Conservation (phyloP, 495 filamentous ascomycete genomes). For the Aspergillus conjunctus region DNA sequence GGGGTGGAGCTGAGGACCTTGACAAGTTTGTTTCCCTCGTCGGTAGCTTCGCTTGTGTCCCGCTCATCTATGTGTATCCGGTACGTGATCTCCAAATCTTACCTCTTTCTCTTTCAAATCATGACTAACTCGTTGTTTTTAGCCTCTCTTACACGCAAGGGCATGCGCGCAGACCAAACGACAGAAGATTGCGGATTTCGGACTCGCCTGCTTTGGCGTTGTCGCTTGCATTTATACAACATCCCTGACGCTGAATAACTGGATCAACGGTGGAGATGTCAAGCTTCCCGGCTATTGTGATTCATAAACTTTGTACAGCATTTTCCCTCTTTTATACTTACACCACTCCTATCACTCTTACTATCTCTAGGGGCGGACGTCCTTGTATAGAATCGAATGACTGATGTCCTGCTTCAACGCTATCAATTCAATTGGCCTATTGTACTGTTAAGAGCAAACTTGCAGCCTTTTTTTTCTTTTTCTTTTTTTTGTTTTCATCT, state of each 20-base stretch:
- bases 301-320: slow-evolving; percentile 27
- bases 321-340: neutral
- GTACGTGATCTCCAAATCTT: slow-evolving; percentile 54
- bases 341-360: neutral
- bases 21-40: slow-evolving; percentile 97
- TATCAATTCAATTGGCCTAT: neutral
- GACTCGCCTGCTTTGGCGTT: slow-evolving; percentile 77
- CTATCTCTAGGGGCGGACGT: slow-evolving; percentile 1
- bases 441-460: slow-evolving; percentile 2
- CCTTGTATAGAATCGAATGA: slow-evolving; percentile 17
- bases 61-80: slow-evolving; percentile 96
- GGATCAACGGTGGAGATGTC: slow-evolving; percentile 56
- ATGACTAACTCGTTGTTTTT: slow-evolving; percentile 18
- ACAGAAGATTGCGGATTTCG: slow-evolving; percentile 69
- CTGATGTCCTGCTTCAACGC: slow-evolving; percentile 18
- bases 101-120: neutral
- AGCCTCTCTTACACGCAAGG: slow-evolving; percentile 87
- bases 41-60: slow-evolving; percentile 96
- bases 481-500: neutral
- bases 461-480: neutral
- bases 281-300: slow-evolving; percentile 64
- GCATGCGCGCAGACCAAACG: slow-evolving; percentile 67
- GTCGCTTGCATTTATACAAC: slow-evolving; percentile 91
- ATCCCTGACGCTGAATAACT: slow-evolving; percentile 76
- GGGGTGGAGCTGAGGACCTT: slow-evolving; percentile 87